A percentile compares a stretch with the other conserved stretches of the same genome.
These are phyloP conservation scores for Epichloe bromicola DNA, from an alignment of 2,329 filamentous ascomycete genomes.

Conservation along the genomic window DNA sequence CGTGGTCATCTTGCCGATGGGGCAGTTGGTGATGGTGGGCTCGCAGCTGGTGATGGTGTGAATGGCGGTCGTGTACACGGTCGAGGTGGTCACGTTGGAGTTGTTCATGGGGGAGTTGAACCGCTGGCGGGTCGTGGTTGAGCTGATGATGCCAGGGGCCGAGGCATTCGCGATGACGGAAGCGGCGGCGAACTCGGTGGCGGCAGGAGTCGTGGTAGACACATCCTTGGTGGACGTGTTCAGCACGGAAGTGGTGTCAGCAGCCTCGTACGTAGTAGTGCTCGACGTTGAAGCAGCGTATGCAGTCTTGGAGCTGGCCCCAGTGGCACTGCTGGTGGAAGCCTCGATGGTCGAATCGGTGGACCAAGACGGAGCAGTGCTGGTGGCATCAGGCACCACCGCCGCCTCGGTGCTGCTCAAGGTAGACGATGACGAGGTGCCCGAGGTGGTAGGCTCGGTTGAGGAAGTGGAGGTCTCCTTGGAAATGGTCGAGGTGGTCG, in stretches of 20 bases:
- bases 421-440: not conserved
- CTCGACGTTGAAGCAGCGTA: too few relatives aligned
- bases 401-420: not conserved
- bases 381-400: not conserved
- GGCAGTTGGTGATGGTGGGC: conserved; percentile 24
- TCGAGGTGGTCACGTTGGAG: conserved; percentile 16
- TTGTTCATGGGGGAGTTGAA: not conserved
- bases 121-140: not conserved
- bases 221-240: not conserved
- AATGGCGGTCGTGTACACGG: conserved; percentile 22
- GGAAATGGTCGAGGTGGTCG: conserved; percentile 1
- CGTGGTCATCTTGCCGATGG: conserved; percentile 20
- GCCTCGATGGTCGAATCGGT: not conserved
- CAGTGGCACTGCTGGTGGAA: not conserved
- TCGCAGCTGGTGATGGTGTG: conserved; percentile 40
- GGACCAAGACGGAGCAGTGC: not conserved
- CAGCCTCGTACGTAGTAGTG: too few relatives aligned
- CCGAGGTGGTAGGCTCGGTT: not conserved
- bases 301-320: too few relatives aligned
- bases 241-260: conserved; percentile 1
- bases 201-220: not conserved
- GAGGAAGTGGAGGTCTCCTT: too few relatives aligned
- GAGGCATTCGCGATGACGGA: too few relatives aligned
- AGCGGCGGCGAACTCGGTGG: too few relatives aligned
- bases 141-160: too few relatives aligned